Evolutionary conservation across 805 yeast genomes (phyloP).

Genomic region (Kockiozyma suomiensis): DNA sequence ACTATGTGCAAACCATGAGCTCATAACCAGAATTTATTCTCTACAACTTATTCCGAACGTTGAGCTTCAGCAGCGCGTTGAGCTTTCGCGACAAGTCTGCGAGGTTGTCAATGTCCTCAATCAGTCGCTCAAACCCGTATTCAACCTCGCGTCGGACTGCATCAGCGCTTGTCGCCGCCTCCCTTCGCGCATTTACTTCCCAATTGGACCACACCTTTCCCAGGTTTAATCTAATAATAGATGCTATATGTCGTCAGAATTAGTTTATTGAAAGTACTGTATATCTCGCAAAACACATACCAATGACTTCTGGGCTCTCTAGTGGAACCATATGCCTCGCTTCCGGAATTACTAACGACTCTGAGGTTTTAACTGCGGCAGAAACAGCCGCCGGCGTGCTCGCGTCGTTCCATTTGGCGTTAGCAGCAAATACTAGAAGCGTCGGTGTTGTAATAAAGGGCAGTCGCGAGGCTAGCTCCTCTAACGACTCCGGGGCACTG

Average conservation of each 20-base stretch:
- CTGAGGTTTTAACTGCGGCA: constrained; percentile 1
- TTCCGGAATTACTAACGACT: constrained; percentile 18
- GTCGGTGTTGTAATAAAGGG: constrained; percentile 24
- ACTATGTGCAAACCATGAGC: no score
- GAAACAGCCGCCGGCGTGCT: constrained; percentile 13
- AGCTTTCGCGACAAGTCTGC: constrained; percentile 1
- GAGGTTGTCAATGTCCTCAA: not conserved
- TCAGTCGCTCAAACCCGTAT: not conserved
- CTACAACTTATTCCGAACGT: no score
- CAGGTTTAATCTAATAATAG: constrained; percentile 7
- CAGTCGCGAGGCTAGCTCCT: constrained; percentile 18
- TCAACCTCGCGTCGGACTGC: not conserved
- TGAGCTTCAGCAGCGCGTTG: not conserved
- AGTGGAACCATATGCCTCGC: constrained; percentile 32
- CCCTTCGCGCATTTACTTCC: not conserved
- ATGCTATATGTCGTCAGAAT: not conserved
- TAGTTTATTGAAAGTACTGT: not conserved
- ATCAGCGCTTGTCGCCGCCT: not conserved
- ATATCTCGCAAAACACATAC: constrained; percentile 2
- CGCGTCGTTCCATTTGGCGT: constrained; percentile 33
- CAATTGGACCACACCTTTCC: constrained; percentile 4
- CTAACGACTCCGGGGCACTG: constrained; percentile 13
- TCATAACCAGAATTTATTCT: not conserved
- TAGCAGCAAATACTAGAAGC: constrained; percentile 27
- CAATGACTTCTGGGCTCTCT: constrained; percentile 26